Conservation (phyloP, 2,329 filamentous ascomycete species). For the Colletotrichum graminicola region DNA sequence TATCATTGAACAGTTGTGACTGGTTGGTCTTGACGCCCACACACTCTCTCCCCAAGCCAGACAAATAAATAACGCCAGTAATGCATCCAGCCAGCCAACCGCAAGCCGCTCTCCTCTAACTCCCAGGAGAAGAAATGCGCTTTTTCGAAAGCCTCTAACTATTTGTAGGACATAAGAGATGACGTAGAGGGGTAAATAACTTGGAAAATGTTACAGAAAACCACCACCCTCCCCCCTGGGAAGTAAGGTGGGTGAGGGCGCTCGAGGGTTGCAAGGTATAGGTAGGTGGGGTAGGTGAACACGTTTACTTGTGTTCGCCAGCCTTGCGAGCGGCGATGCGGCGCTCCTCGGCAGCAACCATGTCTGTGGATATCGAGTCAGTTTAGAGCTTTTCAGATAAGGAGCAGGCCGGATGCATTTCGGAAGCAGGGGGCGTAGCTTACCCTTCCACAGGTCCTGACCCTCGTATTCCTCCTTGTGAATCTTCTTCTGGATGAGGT, state of each 20-base stretch:
- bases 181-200: neutral
- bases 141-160: neutral
- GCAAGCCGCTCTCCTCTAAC: neutral
- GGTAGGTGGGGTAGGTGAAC: neutral
- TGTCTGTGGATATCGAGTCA: constrained; percentile 65
- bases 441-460: constrained; percentile 93
- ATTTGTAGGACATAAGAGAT: constrained; percentile 2
- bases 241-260: neutral
- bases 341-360: constrained; percentile 84
- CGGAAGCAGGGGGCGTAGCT: constrained; percentile 46
- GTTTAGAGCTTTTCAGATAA: neutral
- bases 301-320: constrained; percentile 28
- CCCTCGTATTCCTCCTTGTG: constrained; percentile 89
- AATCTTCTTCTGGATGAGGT: constrained; percentile 86
- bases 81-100: neutral
- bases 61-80: constrained; percentile 4
- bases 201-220: neutral
- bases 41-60: neutral
- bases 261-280: neutral
- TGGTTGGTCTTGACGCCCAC: neutral
- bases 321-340: constrained; percentile 58
- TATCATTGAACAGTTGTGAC: neutral
- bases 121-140: neutral
- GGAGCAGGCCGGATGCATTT: neutral
- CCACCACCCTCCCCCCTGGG: neutral